phyloP scores from a whole-genome alignment of 345 rosid genomes.

The Lepidium didymum region DNA sequence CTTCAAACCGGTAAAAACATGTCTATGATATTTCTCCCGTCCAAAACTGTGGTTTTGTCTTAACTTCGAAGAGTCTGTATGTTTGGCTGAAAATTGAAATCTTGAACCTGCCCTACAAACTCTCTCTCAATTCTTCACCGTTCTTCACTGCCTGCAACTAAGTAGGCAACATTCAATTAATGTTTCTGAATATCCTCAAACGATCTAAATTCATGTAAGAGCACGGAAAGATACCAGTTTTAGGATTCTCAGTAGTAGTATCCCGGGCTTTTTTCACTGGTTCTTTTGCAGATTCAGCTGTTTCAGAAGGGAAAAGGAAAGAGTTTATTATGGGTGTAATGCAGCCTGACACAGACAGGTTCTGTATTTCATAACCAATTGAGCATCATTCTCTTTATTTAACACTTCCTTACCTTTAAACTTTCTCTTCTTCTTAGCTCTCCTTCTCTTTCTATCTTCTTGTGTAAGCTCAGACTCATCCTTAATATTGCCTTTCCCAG shows the following conservation, averaged over 20 bases:
- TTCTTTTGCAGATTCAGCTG: slow-evolving; percentile 58
- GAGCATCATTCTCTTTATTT: neutral
- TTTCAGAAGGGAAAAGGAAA: neutral
- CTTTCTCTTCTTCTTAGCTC: slow-evolving; percentile 95
- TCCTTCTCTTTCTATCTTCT: slow-evolving; percentile 87
- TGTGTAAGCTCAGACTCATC: slow-evolving; percentile 80
- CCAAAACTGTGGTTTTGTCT: slow-evolving; percentile 16
- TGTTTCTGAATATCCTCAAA: neutral
- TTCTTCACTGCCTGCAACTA: slow-evolving; percentile 11
- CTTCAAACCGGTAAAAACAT: neutral
- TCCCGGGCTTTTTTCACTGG: slow-evolving; percentile 41
- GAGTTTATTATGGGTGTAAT: slow-evolving; percentile 7
- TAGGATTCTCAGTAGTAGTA: slow-evolving; percentile 3
- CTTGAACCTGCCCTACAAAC: neutral
- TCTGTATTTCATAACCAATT: neutral
- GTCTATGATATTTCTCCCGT: neutral
- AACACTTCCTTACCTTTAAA: slow-evolving; percentile 52
- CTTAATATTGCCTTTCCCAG: slow-evolving; percentile 75
- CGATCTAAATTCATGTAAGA: neutral
- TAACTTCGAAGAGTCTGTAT: neutral
- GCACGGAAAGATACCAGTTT: slow-evolving; percentile 32
- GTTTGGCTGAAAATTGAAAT: too few relatives aligned
- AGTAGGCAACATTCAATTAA: neutral
- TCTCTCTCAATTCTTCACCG: slow-evolving; percentile 2
- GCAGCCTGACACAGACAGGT: neutral